A percentile compares a stretch with the other conserved stretches of the same genome.
Evolutionary conservation across 805 yeast genomes (phyloP).

Genomic region (Yamadazyma kitorensis): DNA sequence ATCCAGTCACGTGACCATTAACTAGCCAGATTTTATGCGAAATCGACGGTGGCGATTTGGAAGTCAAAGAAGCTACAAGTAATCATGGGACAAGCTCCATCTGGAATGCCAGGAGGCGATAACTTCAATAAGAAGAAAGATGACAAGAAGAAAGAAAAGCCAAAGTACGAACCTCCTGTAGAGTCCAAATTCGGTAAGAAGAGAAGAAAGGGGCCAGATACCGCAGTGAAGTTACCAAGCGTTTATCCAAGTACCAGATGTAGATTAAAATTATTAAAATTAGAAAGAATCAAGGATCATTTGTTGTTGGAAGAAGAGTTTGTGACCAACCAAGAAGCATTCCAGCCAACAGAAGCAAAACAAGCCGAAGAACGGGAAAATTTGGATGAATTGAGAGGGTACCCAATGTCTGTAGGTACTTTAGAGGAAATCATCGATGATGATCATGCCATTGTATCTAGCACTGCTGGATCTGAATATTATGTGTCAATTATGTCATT

Average conservation of each 20-base stretch:
- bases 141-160: conserved; percentile 74
- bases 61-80: not conserved
- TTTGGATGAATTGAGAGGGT: conserved; percentile 92
- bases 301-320: conserved; percentile 91
- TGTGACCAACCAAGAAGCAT: conserved; percentile 88
- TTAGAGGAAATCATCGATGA: conserved; percentile 97
- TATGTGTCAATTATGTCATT: conserved; percentile 94
- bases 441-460: conserved; percentile 97
- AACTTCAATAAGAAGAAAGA: conserved; percentile 48
- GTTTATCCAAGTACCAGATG: conserved; percentile 94
- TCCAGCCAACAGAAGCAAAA: conserved; percentile 95
- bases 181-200: conserved; percentile 91
- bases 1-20: not conserved
- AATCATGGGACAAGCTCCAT: conserved; percentile 51
- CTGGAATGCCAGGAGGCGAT: conserved; percentile 54
- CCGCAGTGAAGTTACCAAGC: conserved; percentile 78
- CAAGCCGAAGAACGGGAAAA: conserved; percentile 95
- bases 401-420: conserved; percentile 95
- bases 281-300: conserved; percentile 97
- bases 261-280: conserved; percentile 81
- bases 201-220: conserved; percentile 89
- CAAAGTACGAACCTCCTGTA: conserved; percentile 98
- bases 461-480: conserved; percentile 95
- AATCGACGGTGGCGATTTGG: conserved; percentile 6
- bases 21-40: conserved; percentile 2